Base-by-base conservation (phyloP, 106 monocot species). In the Posidonia australis region DNA sequence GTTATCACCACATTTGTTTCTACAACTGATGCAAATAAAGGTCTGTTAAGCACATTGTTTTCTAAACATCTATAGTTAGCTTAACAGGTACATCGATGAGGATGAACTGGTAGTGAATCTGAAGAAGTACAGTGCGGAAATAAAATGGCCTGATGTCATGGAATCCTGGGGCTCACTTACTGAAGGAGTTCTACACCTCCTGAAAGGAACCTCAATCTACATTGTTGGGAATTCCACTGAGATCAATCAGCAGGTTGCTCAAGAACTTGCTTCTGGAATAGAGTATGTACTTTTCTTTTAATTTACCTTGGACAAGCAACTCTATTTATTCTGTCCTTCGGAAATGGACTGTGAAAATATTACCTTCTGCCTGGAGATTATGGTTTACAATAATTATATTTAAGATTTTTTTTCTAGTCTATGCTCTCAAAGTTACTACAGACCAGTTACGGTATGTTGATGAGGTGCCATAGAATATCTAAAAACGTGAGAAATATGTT, bases 131-230 rank as follows among this genome's bases (percentile, higher is more conserved):
- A 79, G 86, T 10, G 45, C 43, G 19, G 83, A 86, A 10, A 48
- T 94, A 70, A 84, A 78, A 70, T 94, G 94, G 94, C 94, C 94
- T 52, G 94, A 90, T 77, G n/a, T 84, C 26, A 64, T 67, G 75
- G 94, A 94, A 82, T 83, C 82, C 16, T 94, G 94, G 93, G 71
- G 64, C 19, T 84, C 94, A 28, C 86, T 96, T 44, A 78, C 76
- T 58, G 11, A 68, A 43, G 90, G 83, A 69, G 68, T 83, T 21
- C 21, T 30, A 9, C 86, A 84, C 46, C 78, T 96, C 60, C 52
- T 90, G 62, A 94, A 90, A 72, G 94, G 94, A 65, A 86, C 86
- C 20, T 86, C 90, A 42, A 70, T 96, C 13, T 84, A 82, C 64
- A 64, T 90, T 59, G 65, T 96, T 65, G 94, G 94, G 69, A 71